Conservation (phyloP, 805 yeast genomes). For the Wickerhamomyces chambardii region DNA sequence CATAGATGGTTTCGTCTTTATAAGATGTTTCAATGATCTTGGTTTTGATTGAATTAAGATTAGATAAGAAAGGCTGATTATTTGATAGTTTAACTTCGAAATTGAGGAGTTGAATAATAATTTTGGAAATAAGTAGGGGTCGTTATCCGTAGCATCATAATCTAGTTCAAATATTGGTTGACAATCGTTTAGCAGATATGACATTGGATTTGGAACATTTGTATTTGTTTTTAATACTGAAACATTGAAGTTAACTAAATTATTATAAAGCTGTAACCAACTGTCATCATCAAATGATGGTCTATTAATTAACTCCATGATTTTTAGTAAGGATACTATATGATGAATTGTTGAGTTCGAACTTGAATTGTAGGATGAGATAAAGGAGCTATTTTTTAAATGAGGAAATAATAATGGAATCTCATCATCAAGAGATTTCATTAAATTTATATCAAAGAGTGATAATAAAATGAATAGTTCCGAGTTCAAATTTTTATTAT, state of each 20-base stretch:
- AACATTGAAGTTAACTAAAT: too few species aligned
- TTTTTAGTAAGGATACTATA: too few species aligned
- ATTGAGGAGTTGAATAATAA: slow-evolving; percentile 19
- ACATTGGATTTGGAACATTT: too few species aligned
- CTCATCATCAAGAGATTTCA: not conserved
- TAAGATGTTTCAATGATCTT: slow-evolving; percentile 17
- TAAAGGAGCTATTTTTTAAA: too few species aligned
- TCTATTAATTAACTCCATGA: not conserved
- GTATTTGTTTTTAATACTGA: too few species aligned
- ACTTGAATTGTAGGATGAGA: too few species aligned
- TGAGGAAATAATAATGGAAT: not conserved
- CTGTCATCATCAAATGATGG: not conserved
- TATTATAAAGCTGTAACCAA: not conserved
- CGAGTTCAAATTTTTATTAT: not conserved
- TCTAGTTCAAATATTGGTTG: too few species aligned
- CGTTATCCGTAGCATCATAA: too few species aligned
- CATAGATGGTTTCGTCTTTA: slow-evolving; percentile 11
- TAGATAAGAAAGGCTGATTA: slow-evolving; percentile 24
- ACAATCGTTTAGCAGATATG: too few species aligned
- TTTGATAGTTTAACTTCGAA: slow-evolving; percentile 22
- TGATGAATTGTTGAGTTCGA: too few species aligned
- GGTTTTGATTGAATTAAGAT: slow-evolving; percentile 27
- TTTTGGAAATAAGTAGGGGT: slow-evolving; percentile 17
- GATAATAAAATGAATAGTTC: not conserved
- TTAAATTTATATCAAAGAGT: not conserved